Evolutionary conservation across 805 yeast species (phyloP), one percentile per base, ranked within the genome.

Genomic region (Kuraishia capsulata): DNA sequence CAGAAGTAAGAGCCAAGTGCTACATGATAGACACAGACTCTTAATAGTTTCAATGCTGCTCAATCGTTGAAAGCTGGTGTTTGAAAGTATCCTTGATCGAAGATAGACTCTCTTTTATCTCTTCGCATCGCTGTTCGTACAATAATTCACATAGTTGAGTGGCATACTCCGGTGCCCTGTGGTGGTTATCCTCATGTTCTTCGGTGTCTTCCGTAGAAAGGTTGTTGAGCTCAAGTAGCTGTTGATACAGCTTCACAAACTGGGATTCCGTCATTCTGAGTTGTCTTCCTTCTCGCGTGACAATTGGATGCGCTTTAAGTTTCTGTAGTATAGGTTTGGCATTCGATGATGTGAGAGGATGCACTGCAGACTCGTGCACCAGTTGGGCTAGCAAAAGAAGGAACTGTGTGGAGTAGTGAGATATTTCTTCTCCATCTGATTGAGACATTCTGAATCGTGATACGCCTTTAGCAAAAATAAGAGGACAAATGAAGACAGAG

Each of bases 311-410:
- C 1, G 37, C 30, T 5, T 39, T 42, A 30, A 57, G 42, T 33
- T 37, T 40, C 5, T 34, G 18, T 14, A 45, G 20, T 5, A 58
- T 37, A 4, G 40, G 33, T 20, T 32, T 40, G 11, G 39, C 33
- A 3, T 44, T 35, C 26, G 42, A 32, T 19, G 41, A 39, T 16
- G 36, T 14, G 6, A 44, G 38, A 44, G 41, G 40, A 38, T 4
- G 23, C 43, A 46, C 20, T 30, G 47, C 26, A 33, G 43, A 36
- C 25, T 42, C 60, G 33, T 53, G 49, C 4, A 57, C 40, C 19
- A 47, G 38, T 41, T 59, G 64, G n/a, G 54, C 47, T 3, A 59
- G 44, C 9, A 59, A 50, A 23, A 59, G 48, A 23, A 53, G 44
- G 11, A 53, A 43, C 42, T 56, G 57, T 3, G 56, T 52, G 1